Conservation (phyloP, 345 rosid genomes). For the Tarenaya hassleriana region DNA sequence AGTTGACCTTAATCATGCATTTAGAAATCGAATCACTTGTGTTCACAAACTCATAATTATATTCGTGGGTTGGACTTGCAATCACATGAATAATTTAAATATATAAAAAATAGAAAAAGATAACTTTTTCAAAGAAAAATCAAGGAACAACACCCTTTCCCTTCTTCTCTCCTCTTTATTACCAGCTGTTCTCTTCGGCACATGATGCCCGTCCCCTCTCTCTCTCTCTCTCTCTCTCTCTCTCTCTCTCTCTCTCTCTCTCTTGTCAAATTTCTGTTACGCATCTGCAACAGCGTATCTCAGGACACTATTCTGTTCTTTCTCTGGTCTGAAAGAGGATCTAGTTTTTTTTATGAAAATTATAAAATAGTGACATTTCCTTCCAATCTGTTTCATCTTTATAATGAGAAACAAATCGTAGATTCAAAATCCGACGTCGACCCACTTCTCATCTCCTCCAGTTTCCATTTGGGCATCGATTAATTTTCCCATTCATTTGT, state of each 20-base stretch:
- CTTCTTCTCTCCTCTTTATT: slow-evolving; percentile 27
- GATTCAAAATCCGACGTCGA: slow-evolving; percentile 15
- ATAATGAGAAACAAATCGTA: slow-evolving; percentile 20
- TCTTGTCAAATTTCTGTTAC: slow-evolving; percentile 25
- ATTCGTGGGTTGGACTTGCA: neutral
- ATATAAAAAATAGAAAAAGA: slow-evolving; percentile 9
- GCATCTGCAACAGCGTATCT: slow-evolving; percentile 19
- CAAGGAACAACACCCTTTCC: slow-evolving; percentile 5
- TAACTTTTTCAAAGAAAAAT: slow-evolving; percentile 23
- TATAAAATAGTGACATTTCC: slow-evolving; percentile 24
- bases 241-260: slow-evolving; percentile 19
- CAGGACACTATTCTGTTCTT: slow-evolving; percentile 24
- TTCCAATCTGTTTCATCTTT: slow-evolving; percentile 20
- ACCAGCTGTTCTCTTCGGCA: slow-evolving; percentile 27
- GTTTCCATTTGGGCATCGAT: slow-evolving; percentile 28
- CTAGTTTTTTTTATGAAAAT: too few relatives aligned
- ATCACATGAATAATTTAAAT: neutral
- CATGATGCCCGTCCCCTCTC: slow-evolving; percentile 33
- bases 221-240: too few relatives aligned
- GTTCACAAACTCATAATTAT: too few relatives aligned
- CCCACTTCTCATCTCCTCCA: slow-evolving; percentile 5
- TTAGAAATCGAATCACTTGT: too few relatives aligned
- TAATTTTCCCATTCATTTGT: neutral
- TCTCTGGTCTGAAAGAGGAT: slow-evolving; percentile 24
- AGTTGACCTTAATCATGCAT: too few relatives aligned